Conservation (phyloP, 208 protist species). For the Wallacemonas sp. region DNA sequence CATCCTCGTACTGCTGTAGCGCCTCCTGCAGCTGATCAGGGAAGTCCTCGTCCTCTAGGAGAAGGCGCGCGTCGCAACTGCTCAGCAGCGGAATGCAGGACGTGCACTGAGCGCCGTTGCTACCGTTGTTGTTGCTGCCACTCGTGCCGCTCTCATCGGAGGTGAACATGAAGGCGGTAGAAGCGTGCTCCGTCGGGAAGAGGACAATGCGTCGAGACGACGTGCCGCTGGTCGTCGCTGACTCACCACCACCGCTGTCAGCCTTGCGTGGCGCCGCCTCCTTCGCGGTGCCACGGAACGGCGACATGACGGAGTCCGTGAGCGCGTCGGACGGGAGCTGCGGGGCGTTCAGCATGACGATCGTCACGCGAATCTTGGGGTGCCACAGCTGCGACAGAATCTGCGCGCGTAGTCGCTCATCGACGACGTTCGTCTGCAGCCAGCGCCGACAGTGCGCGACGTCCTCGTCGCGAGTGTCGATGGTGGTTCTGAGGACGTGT, state of each 20-base stretch:
- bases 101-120: no score
- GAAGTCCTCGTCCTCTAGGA: constrained; percentile 58
- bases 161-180: constrained; percentile 23
- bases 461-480: constrained; percentile 62
- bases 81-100: constrained; percentile 55
- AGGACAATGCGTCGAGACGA: constrained; percentile 20
- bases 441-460: constrained; percentile 40
- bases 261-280: no score
- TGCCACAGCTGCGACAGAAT: constrained; percentile 73
- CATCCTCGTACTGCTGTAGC: constrained; percentile 65
- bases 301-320: not conserved
- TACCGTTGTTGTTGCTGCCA: constrained; percentile 16
- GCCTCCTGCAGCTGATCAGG: constrained; percentile 43
- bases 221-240: constrained; percentile 3
- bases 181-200: constrained; percentile 39
- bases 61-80: constrained; percentile 39
- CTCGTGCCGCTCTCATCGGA: constrained; percentile 1
- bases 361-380: constrained; percentile 58
- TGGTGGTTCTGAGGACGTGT: constrained; percentile 57
- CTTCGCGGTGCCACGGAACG: not conserved
- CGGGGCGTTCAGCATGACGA: constrained; percentile 82
- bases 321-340: constrained; percentile 7
- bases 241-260: not conserved
- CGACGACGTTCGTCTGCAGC: constrained; percentile 41
- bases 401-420: constrained; percentile 27